phyloP scores from a whole-genome alignment of 345 rosid species.

The Bruguiera gymnorhiza region DNA sequence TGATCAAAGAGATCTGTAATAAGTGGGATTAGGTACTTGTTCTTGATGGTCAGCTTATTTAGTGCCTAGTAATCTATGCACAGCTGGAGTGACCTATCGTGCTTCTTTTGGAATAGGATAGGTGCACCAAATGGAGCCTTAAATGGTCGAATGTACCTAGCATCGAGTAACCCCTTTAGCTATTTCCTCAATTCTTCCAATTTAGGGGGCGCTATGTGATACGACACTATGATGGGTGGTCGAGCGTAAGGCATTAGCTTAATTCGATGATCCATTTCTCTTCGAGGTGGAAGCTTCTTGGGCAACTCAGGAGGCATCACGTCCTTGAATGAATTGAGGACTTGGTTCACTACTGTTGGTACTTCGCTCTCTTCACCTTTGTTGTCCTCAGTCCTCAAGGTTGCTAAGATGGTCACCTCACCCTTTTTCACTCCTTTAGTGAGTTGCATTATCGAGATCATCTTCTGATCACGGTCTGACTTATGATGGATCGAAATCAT shows the following conservation, averaged over 20 bases:
- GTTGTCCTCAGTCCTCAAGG: too few relatives aligned
- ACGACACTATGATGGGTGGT: not conserved
- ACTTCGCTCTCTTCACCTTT: not conserved
- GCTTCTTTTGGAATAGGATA: not conserved
- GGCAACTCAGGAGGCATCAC: not conserved
- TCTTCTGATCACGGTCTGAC: too few relatives aligned
- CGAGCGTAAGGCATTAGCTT: not conserved
- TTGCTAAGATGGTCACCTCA: too few relatives aligned
- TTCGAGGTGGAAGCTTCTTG: too few relatives aligned
- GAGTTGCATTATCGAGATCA: too few relatives aligned
- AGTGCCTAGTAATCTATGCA: not conserved
- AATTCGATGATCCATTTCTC: not conserved
- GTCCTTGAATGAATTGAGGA: not conserved
- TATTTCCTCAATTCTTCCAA: not conserved
- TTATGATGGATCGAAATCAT: too few relatives aligned
- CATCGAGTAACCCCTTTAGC: not conserved
- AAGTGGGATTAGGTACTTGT: not conserved
- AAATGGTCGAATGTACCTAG: not conserved
- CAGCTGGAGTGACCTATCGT: not conserved
- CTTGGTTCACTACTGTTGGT: not conserved
- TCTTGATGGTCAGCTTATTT: not conserved
- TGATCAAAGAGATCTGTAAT: not conserved
- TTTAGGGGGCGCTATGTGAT: not conserved
- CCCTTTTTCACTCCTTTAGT: too few relatives aligned
- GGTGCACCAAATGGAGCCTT: not conserved